Evolutionary conservation across 257 asterid genomes (phyloP).

Genomic region (Leonotis leonurus): DNA sequence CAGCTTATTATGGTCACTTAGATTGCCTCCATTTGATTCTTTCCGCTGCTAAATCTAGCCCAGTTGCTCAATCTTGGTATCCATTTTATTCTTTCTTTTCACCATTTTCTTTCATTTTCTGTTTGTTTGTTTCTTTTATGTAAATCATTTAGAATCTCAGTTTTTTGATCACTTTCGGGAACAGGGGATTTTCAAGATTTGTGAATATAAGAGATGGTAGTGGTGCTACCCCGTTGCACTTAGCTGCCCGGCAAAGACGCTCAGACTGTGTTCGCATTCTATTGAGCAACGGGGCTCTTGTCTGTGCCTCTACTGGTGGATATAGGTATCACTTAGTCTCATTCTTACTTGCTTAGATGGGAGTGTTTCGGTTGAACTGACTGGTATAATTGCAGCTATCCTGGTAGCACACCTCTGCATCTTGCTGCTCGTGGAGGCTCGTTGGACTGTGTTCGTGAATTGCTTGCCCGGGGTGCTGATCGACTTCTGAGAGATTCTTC

Average conservation of each 20-base stretch:
- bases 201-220: constrained; percentile 67
- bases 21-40: constrained; percentile 66
- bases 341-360: neutral
- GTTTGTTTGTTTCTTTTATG: neutral
- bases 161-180: constrained; percentile 18
- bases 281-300: constrained; percentile 67
- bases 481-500: constrained; percentile 65
- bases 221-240: constrained; percentile 83
- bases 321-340: constrained; percentile 38
- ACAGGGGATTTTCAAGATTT: constrained; percentile 80
- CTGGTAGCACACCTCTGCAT: constrained; percentile 80
- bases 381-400: constrained; percentile 31
- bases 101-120: neutral
- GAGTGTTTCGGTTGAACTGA: neutral
- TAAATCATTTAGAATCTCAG: neutral
- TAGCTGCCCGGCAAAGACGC: constrained; percentile 71
- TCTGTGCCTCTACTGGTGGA: constrained; percentile 64
- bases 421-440: constrained; percentile 84
- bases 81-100: neutral
- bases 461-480: constrained; percentile 84
- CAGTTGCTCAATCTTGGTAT: constrained; percentile 75
- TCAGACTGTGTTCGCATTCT: constrained; percentile 58
- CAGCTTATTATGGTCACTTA: constrained; percentile 74
- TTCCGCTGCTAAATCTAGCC: constrained; percentile 55
- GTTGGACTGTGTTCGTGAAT: constrained; percentile 67